Evolutionary conservation across 2,329 filamentous ascomycete genomes (phyloP).

Genomic region (Pestalotiopsis sp.): DNA sequence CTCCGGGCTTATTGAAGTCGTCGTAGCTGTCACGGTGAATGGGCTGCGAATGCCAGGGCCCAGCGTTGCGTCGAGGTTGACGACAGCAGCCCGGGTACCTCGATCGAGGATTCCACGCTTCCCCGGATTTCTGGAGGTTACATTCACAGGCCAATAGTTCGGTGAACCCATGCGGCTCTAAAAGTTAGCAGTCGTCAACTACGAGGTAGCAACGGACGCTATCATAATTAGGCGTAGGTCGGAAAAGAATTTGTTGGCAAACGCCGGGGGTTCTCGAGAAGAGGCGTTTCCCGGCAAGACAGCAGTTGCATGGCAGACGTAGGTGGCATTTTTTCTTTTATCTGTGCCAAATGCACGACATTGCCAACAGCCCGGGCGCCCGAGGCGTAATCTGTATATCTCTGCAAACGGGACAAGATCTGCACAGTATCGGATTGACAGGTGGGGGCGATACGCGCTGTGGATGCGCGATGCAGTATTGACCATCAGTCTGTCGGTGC

Average conservation of each 20-base stretch:
- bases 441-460: neutral
- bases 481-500: neutral
- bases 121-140: conserved; percentile 6
- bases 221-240: neutral
- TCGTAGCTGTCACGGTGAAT: neutral
- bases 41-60: neutral
- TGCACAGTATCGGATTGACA: neutral
- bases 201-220: neutral
- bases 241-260: neutral
- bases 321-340: neutral
- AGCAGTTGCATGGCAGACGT: neutral
- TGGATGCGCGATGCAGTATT: neutral
- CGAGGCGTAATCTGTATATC: neutral
- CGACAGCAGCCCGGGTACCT: neutral
- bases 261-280: neutral
- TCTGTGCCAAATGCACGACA: neutral
- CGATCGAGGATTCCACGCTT: neutral
- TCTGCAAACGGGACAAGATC: neutral
- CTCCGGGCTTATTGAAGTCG: neutral
- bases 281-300: neutral
- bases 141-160: conserved; percentile 2
- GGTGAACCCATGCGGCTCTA: neutral
- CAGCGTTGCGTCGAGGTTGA: neutral
- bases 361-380: neutral
- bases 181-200: neutral